Conservation (phyloP, 495 filamentous ascomycete genomes). For the Talaromyces stipitatus region DNA sequence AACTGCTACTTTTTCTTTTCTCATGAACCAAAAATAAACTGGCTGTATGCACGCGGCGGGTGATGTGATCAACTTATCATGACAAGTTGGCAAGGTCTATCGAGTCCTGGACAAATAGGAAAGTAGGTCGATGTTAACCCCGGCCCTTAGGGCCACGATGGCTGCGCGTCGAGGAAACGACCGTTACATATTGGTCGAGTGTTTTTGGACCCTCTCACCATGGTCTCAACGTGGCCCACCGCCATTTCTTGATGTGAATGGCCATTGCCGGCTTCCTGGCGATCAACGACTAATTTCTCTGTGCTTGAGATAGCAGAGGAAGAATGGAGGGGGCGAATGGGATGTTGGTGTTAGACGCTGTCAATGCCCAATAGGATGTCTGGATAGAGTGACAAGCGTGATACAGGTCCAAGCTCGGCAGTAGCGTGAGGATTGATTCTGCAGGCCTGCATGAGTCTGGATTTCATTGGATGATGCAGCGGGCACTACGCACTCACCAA, state of each 20-base stretch:
- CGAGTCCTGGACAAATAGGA: slow-evolving; percentile 1
- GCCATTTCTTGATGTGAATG: neutral
- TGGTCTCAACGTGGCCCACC: neutral
- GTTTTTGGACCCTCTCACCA: neutral
- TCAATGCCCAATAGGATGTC: neutral
- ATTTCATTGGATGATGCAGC: neutral
- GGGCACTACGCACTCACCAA: neutral
- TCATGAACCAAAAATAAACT: slow-evolving; percentile 3
- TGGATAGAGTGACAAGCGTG: neutral
- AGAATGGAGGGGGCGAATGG: neutral
- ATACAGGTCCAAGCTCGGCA: slow-evolving; percentile 4
- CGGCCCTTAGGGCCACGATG: slow-evolving; percentile 4
- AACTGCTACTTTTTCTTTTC: neutral
- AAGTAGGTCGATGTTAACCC: neutral
- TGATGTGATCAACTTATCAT: neutral
- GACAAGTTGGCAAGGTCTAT: neutral
- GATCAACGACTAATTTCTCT: slow-evolving; percentile 1
- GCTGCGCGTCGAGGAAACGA: neutral
- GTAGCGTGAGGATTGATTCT: slow-evolving; percentile 4
- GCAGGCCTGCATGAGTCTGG: neutral
- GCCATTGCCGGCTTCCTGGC: neutral
- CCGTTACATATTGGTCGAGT: slow-evolving; percentile 1
- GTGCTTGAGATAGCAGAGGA: neutral
- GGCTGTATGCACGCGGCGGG: neutral
- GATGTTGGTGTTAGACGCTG: neutral